phyloP scores from a whole-genome alignment of 179 eudicot genomes.

The Beta corolliflora region DNA sequence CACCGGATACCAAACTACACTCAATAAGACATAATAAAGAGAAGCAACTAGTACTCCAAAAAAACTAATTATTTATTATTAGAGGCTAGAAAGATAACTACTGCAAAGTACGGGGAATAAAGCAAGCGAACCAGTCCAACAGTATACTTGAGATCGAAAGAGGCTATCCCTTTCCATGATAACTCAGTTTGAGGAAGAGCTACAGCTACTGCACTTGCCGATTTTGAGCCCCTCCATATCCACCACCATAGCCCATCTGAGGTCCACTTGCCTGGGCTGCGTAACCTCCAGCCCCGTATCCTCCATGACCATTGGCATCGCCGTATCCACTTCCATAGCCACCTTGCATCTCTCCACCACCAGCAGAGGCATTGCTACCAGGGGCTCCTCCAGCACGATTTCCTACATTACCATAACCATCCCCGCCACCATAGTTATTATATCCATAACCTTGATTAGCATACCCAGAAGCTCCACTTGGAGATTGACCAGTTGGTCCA shows the following conservation, averaged over 20 bases:
- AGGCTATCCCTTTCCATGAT: slow-evolving; percentile 26
- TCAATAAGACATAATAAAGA: slow-evolving; percentile 33
- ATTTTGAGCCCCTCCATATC: slow-evolving; percentile 70
- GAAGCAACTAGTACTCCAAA: slow-evolving; percentile 45
- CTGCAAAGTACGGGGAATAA: slow-evolving; percentile 57
- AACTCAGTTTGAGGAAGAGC: slow-evolving; percentile 15
- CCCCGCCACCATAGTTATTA: slow-evolving; percentile 71
- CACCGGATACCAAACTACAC: slow-evolving; percentile 52
- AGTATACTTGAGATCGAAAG: slow-evolving; percentile 31
- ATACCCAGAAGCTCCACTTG: slow-evolving; percentile 70
- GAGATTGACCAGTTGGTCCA: slow-evolving; percentile 68
- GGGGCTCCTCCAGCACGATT: slow-evolving; percentile 43
- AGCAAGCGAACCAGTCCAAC: slow-evolving; percentile 84
- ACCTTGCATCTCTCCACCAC: slow-evolving; percentile 49
- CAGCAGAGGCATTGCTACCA: slow-evolving; percentile 49
- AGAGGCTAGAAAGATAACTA: slow-evolving; percentile 44
- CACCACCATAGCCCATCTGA: slow-evolving; percentile 72
- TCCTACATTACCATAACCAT: slow-evolving; percentile 54
- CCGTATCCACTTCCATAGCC: slow-evolving; percentile 65
- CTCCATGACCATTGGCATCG: slow-evolving; percentile 66
- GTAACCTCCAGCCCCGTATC: slow-evolving; percentile 65
- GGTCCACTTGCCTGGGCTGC: slow-evolving; percentile 47
- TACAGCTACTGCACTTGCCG: slow-evolving; percentile 66
- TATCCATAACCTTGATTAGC: slow-evolving; percentile 87
- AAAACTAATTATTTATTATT: slow-evolving; percentile 44